Conservation (phyloP, 192 early-diverging fungal species). For the Rhizophagus clarus region DNA sequence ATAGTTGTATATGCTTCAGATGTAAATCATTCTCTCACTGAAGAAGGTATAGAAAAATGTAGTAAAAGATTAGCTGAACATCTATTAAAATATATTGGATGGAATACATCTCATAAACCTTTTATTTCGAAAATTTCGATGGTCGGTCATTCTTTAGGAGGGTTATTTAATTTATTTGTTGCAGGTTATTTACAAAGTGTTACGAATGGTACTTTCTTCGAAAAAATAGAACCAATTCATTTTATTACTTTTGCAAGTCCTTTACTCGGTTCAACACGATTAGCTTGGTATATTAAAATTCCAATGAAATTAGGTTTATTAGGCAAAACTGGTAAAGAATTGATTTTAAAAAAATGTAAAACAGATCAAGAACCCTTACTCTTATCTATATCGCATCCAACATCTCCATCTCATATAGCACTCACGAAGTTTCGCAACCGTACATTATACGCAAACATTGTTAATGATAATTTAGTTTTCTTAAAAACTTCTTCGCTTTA, state of each 20-base stretch:
- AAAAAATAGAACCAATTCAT: conserved; percentile 40
- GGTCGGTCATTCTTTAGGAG: conserved; percentile 57
- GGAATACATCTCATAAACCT: conserved; percentile 16
- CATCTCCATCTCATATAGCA: conserved; percentile 36
- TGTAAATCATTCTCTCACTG: conserved; percentile 48
- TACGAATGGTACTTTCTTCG: conserved; percentile 48
- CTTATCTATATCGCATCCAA: conserved; percentile 42
- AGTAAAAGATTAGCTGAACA: conserved; percentile 44
- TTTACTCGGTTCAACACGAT: conserved; percentile 44
- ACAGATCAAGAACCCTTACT: conserved; percentile 38
- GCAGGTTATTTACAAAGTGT: conserved; percentile 46
- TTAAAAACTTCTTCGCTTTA: conserved; percentile 38
- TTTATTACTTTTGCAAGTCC: conserved; percentile 54
- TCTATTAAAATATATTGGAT: conserved; percentile 39
- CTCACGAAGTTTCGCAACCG: conserved; percentile 40
- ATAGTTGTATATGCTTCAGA: conserved; percentile 41
- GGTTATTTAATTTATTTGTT: conserved; percentile 48
- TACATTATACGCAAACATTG: conserved; percentile 53
- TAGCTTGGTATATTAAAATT: conserved; percentile 40
- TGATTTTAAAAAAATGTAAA: conserved; percentile 30
- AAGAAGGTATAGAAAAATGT: conserved; percentile 49
- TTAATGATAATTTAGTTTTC: conserved; percentile 48
- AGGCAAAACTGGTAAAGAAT: conserved; percentile 56
- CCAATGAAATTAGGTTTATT: conserved; percentile 40
- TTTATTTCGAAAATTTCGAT: conserved; percentile 43